phyloP scores from a whole-genome alignment of 2,329 filamentous ascomycete genomes.

The Sphaerulina musiva region DNA sequence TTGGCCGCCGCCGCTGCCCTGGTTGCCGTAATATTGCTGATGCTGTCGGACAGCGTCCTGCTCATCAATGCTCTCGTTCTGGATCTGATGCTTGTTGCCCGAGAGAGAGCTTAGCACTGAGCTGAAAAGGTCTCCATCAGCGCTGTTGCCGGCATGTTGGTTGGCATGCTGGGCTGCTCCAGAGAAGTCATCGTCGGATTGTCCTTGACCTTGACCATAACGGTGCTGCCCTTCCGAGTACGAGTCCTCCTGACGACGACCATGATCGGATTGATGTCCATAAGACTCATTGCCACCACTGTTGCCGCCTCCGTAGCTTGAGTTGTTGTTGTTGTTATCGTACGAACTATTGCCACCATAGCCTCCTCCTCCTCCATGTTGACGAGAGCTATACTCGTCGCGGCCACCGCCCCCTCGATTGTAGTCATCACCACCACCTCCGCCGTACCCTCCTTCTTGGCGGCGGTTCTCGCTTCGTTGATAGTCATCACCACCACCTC shows the following conservation, averaged over 20 bases:
- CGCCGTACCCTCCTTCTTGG: conserved; percentile 8
- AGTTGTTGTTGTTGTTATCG: conserved; percentile 12
- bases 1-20: conserved; percentile 44
- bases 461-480: background rate
- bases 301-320: conserved; percentile 12
- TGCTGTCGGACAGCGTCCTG: conserved; percentile 65
- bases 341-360: conserved; percentile 11
- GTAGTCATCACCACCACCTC: conserved; percentile 15
- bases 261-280: conserved; percentile 30
- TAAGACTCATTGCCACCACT: conserved; percentile 16
- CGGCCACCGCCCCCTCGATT: conserved; percentile 10
- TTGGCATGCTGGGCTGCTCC: conserved; percentile 51
- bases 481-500: conserved; percentile 5
- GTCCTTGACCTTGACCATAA: conserved; percentile 30
- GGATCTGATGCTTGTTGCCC: conserved; percentile 47
- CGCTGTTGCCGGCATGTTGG: conserved; percentile 47
- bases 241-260: conserved; percentile 23
- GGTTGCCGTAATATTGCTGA: conserved; percentile 62
- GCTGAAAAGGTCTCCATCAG: conserved; percentile 50
- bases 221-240: conserved; percentile 25
- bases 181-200: conserved; percentile 47
- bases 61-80: conserved; percentile 54
- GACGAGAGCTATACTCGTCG: conserved; percentile 8
- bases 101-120: conserved; percentile 50
- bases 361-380: conserved; percentile 15